Evolutionary conservation across 2,329 filamentous ascomycete species (phyloP).

Genomic region (Macrophomina pseudophaseolina): DNA sequence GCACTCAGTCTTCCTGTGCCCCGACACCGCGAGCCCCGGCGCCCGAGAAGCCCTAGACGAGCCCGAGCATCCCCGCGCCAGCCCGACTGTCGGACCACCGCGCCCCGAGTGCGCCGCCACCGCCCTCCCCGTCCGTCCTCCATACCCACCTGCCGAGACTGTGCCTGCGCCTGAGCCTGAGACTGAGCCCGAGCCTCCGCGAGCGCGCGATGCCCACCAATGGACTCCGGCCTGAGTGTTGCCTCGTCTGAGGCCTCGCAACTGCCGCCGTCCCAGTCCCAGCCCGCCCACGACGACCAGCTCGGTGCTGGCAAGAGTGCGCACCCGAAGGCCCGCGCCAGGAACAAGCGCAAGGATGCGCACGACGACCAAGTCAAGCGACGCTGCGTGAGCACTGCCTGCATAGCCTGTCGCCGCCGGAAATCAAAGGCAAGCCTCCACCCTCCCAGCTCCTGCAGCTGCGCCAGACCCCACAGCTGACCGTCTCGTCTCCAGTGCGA

Average conservation of each 20-base stretch:
- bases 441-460: not conserved
- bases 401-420: constrained; percentile 47
- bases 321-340: constrained; percentile 37
- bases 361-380: constrained; percentile 49
- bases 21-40: too few species aligned
- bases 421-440: constrained; percentile 46
- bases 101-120: not conserved
- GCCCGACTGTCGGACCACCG: constrained; percentile 1
- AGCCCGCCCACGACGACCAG: not conserved
- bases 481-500: constrained; percentile 66
- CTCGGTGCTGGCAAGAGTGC: not conserved
- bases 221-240: constrained; percentile 28
- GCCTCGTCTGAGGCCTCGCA: constrained; percentile 30
- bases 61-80: not conserved
- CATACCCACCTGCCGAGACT: not conserved
- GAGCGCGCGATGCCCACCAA: constrained; percentile 26
- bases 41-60: too few species aligned
- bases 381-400: constrained; percentile 48
- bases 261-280: not conserved
- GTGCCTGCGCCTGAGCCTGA: not conserved
- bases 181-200: not conserved
- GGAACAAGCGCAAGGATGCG: constrained; percentile 41
- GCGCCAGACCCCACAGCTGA: constrained; percentile 29
- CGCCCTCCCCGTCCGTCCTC: not conserved
- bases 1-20: not conserved